Evolutionary conservation across 2,329 filamentous ascomycete species (phyloP), one percentile per base, ranked within the genome.

Genomic region (Sporothrix phasma): DNA sequence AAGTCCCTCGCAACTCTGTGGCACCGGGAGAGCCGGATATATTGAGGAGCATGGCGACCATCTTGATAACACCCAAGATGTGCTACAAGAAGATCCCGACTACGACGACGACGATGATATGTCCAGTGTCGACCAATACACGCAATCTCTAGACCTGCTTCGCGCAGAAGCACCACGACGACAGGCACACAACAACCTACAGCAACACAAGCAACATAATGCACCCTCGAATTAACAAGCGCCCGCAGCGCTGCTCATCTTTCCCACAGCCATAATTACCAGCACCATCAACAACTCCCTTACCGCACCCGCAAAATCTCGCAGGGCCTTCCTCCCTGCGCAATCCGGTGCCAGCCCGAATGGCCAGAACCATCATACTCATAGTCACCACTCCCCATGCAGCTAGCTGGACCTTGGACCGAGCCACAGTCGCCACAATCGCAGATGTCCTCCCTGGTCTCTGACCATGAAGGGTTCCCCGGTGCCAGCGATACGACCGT

Each of bases 401-500:
- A 60, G 10, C 60, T 58, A 1, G 45, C 62, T 3, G 62, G 34
- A 3, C 62, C 63, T 3, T 63, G 43, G 47, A 65, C 64, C n/a
- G 56, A 41, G 22, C 54, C 67, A 13, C 54, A 61, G 19, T 65
- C 67, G n/a, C 61, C 58, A 5, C 58, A 5, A 2, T 63, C 67
- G 5, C 39, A 39, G 11, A 3, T 58, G 13, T 62, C 58, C 5
- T 51, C 51, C 2, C 22, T 45, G 22, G 43, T 19, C 3, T 39
- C 62, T 1, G 66, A 49, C 49, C 65, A 68, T 13, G 67, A 67
- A 1, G 64, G 53, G 7, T 53, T 66, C 41, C 68, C 53, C 19
- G 68, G 64, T 3, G 64, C 69, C 39, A 72, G 70, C 68, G 71
- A 73, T 49, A 71, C 69, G 4, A 69, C 69, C 2, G 66, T 69